Conservation (phyloP, 2,329 filamentous ascomycete genomes). For the Tricladium varicosporioides region DNA sequence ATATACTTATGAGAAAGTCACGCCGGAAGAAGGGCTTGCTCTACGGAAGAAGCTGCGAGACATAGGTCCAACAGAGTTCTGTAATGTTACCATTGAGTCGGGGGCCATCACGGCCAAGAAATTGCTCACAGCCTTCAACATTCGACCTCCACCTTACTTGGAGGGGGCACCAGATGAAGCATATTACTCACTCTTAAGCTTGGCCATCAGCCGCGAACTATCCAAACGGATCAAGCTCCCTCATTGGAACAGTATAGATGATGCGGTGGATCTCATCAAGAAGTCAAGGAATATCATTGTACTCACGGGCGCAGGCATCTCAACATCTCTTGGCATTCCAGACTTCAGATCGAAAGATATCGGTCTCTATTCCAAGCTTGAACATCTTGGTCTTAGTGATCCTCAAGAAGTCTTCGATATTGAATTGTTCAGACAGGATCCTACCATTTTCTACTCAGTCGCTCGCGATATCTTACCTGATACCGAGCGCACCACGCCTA, state of each 20-base stretch:
- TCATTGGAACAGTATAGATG: slow-evolving; percentile 81
- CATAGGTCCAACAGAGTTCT: slow-evolving; percentile 76
- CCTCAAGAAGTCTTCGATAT: slow-evolving; percentile 97
- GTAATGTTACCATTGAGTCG: slow-evolving; percentile 66
- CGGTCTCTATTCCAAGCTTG: slow-evolving; percentile 84
- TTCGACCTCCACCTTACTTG: slow-evolving; percentile 71
- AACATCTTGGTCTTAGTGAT: slow-evolving; percentile 70
- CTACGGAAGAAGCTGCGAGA: slow-evolving; percentile 55
- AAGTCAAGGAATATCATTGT: slow-evolving; percentile 83
- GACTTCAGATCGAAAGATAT: slow-evolving; percentile 94
- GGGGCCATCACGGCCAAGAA: slow-evolving; percentile 75
- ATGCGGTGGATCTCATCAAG: slow-evolving; percentile 76
- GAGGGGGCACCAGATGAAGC: slow-evolving; percentile 70
- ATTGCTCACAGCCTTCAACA: slow-evolving; percentile 81
- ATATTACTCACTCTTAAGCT: slow-evolving; percentile 71
- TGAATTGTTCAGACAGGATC: slow-evolving; percentile 78
- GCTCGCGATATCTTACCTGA: slow-evolving; percentile 87
- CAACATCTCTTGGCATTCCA: slow-evolving; percentile 92
- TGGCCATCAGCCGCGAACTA: slow-evolving; percentile 78
- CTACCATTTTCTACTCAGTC: slow-evolving; percentile 84
- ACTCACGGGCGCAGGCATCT: slow-evolving; percentile 93
- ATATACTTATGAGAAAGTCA: slow-evolving; percentile 68
- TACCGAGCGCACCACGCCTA: slow-evolving; percentile 79
- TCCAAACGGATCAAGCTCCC: slow-evolving; percentile 76
- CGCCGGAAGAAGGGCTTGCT: too few relatives aligned